Conservation (phyloP, 129 eudicot genomes). For the Rutidosis leptorrhynchoides region DNA sequence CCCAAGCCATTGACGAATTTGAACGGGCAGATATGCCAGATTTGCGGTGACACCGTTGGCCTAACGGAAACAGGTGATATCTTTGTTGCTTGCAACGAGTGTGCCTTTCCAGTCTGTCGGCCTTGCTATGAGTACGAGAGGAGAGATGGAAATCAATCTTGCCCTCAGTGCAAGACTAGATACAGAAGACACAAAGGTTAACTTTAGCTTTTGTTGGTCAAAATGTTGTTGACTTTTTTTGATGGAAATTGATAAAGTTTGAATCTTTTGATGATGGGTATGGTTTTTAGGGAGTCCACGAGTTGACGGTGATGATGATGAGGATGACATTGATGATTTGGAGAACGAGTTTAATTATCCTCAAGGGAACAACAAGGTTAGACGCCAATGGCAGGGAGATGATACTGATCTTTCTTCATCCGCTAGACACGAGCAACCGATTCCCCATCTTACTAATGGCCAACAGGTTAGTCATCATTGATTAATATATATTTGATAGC, state of each 20-base stretch:
- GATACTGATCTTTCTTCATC: constrained; percentile 78
- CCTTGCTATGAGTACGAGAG: constrained; percentile 89
- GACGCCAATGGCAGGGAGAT: constrained; percentile 78
- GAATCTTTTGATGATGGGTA: background rate
- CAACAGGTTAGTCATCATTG: constrained; percentile 50
- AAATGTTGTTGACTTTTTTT: background rate
- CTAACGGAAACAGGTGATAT: constrained; percentile 46
- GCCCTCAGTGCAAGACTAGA: constrained; percentile 95
- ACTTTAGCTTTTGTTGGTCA: constrained; percentile 14
- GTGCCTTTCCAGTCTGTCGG: constrained; percentile 89
- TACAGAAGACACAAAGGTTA: constrained; percentile 73
- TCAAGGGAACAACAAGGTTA: constrained; percentile 58
- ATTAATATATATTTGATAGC: background rate
- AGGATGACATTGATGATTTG: constrained; percentile 81
- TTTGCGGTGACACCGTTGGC: constrained; percentile 76
- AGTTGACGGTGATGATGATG: constrained; percentile 92
- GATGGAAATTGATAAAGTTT: constrained; percentile 3
- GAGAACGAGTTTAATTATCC: constrained; percentile 77
- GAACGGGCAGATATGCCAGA: constrained; percentile 72
- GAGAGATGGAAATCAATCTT: constrained; percentile 70
- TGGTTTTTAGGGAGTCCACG: constrained; percentile 60
- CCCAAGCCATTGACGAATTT: constrained; percentile 54
- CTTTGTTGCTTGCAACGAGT: constrained; percentile 93
- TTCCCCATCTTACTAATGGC: constrained; percentile 81
- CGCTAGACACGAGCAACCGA: constrained; percentile 77